Evolutionary conservation across 2,329 filamentous ascomycete genomes (phyloP), one percentile per base, ranked within the genome.

Genomic region (Botryotinia calthae): DNA sequence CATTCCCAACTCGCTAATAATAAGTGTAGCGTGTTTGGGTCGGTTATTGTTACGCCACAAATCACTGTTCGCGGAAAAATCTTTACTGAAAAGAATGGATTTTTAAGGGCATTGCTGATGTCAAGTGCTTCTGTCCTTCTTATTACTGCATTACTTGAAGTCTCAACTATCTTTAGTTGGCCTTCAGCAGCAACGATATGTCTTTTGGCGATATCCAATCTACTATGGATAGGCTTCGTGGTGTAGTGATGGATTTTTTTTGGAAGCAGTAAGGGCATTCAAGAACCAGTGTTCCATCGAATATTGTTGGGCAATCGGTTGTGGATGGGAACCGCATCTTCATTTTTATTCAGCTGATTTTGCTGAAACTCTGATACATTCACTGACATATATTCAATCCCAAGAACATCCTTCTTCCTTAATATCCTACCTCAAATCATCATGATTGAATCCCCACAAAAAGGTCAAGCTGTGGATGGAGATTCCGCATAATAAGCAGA

Each of bases 231-330:
- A 6, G 34, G 34, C 34, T 34, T 34, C 4, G 34, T 34, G 34
- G 34, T 34, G 34, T 34, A 6, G 34, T 6, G 5, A 34, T 34
- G 34, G 34, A 34, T 34, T 34, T 6, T 34, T 34, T 34, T 34
- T 34, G 34, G 34, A 34, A 56, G 54, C 7, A 73, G 61, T n/a
- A 68, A 12, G 59, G 54, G n/a, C 67, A 71, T 25, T 72, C 70
- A 16, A 67, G 75, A 75, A 42, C 75, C 74, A 4, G 72, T 73
- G 12, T 76, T 77, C 10, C 74, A 73, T 2, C 37, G 71, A 64
- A 42, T 71, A 8, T 51, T 77, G 10, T n/a, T 77, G 20, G 71
- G 62, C 4, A 72, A 70, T 72, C 42, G 75, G 18, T 48, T 75
- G 1, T 59, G 74, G 22, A 65, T 61, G 16, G 70, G 67, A 20